Conservation (phyloP, 306 rosid genomes). For the Prosopis cineraria region DNA sequence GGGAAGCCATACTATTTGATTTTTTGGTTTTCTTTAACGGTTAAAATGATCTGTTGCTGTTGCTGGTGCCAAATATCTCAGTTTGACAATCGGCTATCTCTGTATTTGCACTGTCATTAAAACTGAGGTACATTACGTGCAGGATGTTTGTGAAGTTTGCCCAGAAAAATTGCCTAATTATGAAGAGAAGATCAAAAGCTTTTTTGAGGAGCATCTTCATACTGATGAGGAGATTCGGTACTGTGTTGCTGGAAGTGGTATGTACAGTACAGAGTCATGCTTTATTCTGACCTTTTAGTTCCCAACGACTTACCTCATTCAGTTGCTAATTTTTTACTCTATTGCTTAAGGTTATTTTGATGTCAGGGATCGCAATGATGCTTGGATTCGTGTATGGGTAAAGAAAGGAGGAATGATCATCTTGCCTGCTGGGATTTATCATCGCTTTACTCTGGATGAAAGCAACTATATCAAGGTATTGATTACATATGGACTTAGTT, state of each 20-base stretch:
- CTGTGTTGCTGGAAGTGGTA: slow-evolving; percentile 90
- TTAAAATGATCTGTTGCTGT: not conserved
- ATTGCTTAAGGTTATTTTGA: slow-evolving; percentile 85
- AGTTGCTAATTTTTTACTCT: slow-evolving; percentile 31
- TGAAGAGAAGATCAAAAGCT: slow-evolving; percentile 87
- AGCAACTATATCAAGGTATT: slow-evolving; percentile 90
- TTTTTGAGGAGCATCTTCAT: slow-evolving; percentile 94
- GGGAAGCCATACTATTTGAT: not conserved
- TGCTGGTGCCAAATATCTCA: slow-evolving; percentile 3
- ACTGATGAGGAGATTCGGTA: slow-evolving; percentile 98
- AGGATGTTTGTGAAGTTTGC: slow-evolving; percentile 95
- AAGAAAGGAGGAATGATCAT: slow-evolving; percentile 97
- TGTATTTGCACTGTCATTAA: slow-evolving; percentile 13
- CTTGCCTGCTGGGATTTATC: slow-evolving; percentile 97
- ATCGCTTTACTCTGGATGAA: slow-evolving; percentile 93
- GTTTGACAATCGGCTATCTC: slow-evolving; percentile 18
- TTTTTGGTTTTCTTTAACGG: not conserved
- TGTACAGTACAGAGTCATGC: slow-evolving; percentile 19
- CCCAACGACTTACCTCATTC: not conserved
- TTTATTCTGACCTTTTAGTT: slow-evolving; percentile 18
- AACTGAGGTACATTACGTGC: slow-evolving; percentile 30
- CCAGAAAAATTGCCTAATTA: slow-evolving; percentile 95
- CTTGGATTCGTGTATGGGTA: slow-evolving; percentile 92
- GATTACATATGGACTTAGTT: slow-evolving; percentile 21
- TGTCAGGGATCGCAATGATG: slow-evolving; percentile 80